These are phyloP conservation scores for Trichophyton equinum DNA, from an alignment of 2,329 filamentous ascomycete genomes.

Conservation along the genomic window DNA sequence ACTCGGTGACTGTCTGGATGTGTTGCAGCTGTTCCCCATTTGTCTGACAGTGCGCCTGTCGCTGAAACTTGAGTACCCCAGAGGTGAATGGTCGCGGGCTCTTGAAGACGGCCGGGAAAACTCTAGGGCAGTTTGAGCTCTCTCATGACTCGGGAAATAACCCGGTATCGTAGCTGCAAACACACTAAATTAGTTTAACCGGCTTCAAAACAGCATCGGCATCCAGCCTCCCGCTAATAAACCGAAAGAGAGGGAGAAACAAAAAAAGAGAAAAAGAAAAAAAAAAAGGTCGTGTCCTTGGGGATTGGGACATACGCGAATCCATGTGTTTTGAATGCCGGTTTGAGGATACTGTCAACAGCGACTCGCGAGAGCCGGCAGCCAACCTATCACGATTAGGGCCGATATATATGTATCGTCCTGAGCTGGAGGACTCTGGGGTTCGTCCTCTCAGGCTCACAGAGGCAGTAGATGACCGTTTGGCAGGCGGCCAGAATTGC, in stretches of 20 bases:
- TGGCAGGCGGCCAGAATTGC: constrained; percentile 17
- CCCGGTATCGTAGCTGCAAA: constrained; percentile 21
- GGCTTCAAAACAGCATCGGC: background rate
- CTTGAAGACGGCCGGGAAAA: background rate
- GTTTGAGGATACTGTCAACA: background rate
- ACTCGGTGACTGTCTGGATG: constrained; percentile 4
- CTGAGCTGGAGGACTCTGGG: constrained; percentile 8
- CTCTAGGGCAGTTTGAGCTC: constrained; percentile 19
- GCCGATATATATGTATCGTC: background rate
- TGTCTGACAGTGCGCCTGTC: background rate
- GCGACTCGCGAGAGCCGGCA: background rate
- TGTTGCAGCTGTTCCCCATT: background rate
- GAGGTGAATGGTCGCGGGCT: background rate
- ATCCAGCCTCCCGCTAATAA: background rate
- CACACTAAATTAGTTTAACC: background rate
- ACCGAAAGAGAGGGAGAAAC: background rate
- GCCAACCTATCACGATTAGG: background rate
- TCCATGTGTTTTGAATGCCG: constrained; percentile 9
- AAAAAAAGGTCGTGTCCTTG: background rate
- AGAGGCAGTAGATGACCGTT: constrained; percentile 9
- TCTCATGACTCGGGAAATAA: constrained; percentile 17
- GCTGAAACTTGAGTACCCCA: background rate
- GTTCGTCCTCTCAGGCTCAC: constrained; percentile 10
- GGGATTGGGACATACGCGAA: constrained; percentile 17
- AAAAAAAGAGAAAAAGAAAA: too few relatives aligned